Conservation (phyloP, 371 early-diverging fungal genomes). For the Mucor lusitanicus region DNA sequence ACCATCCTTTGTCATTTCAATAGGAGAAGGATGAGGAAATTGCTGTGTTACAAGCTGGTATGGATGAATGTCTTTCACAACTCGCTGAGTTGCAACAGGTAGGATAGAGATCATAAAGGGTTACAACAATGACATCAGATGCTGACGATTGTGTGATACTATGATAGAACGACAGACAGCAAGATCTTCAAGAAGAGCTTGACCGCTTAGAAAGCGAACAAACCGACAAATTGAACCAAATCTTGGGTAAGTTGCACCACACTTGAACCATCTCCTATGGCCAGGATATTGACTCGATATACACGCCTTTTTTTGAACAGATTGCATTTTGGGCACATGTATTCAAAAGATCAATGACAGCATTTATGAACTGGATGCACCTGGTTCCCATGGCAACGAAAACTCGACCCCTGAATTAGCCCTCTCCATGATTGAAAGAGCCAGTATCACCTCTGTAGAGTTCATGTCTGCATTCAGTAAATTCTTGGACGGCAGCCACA, state of each 20-base stretch:
- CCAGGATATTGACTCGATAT: background rate
- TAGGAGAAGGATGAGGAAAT: slow-evolving; percentile 87
- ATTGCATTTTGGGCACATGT: slow-evolving; percentile 87
- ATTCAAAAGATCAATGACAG: slow-evolving; percentile 86
- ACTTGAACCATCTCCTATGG: too few species aligned
- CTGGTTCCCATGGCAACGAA: slow-evolving; percentile 81
- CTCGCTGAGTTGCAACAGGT: slow-evolving; percentile 79
- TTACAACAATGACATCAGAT: background rate
- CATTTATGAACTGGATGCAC: slow-evolving; percentile 81
- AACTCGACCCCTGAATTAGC: slow-evolving; percentile 92
- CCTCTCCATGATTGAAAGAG: slow-evolving; percentile 88
- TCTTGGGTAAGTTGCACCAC: slow-evolving; percentile 59
- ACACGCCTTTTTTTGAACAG: slow-evolving; percentile 39
- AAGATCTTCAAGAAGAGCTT: slow-evolving; percentile 67
- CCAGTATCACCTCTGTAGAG: slow-evolving; percentile 76
- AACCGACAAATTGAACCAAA: slow-evolving; percentile 73
- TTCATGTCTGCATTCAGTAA: slow-evolving; percentile 76
- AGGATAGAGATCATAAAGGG: background rate
- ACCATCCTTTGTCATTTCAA: background rate
- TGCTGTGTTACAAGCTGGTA: slow-evolving; percentile 87
- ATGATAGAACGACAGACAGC: slow-evolving; percentile 47
- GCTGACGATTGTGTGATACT: background rate
- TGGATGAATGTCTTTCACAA: slow-evolving; percentile 92
- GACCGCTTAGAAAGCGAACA: slow-evolving; percentile 69
- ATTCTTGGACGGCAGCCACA: slow-evolving; percentile 76